Evolutionary conservation across 192 early-diverging fungal genomes (phyloP).

Genomic region (Coemansia sp.): DNA sequence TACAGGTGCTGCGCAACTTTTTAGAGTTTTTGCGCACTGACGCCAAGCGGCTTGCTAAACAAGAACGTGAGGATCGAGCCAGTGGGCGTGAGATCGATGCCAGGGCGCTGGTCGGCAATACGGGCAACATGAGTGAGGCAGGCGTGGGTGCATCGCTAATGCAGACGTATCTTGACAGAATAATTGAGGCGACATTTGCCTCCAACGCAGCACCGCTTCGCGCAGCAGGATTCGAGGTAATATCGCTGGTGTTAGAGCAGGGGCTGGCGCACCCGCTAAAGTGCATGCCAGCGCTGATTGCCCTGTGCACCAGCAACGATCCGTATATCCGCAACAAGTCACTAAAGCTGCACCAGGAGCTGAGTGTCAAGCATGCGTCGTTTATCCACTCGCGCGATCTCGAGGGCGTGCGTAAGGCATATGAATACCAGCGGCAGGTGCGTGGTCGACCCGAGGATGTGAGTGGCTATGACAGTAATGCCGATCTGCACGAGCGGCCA

Average conservation of each 20-base stretch:
- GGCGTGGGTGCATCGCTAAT: slow-evolving; percentile 88
- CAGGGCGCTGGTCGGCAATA: slow-evolving; percentile 76
- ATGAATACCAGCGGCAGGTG: slow-evolving; percentile 66
- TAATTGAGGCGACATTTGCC: slow-evolving; percentile 72
- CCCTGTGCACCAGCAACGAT: slow-evolving; percentile 75
- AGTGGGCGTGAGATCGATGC: slow-evolving; percentile 62
- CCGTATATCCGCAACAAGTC: slow-evolving; percentile 66
- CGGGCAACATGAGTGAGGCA: slow-evolving; percentile 77
- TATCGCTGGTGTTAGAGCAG: slow-evolving; percentile 82
- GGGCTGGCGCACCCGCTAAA: slow-evolving; percentile 87
- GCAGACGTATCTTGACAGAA: slow-evolving; percentile 78
- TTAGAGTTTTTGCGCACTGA: slow-evolving; percentile 68
- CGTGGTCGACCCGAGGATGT: slow-evolving; percentile 28
- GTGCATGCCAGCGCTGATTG: slow-evolving; percentile 88
- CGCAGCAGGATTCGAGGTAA: slow-evolving; percentile 72
- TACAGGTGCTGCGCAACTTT: slow-evolving; percentile 72
- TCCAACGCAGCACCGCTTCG: slow-evolving; percentile 59
- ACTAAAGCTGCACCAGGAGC: slow-evolving; percentile 67
- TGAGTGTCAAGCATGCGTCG: slow-evolving; percentile 82
- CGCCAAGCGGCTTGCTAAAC: slow-evolving; percentile 55
- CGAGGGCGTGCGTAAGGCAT: slow-evolving; percentile 74
- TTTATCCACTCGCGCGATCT: slow-evolving; percentile 83
- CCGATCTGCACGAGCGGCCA: slow-evolving; percentile 22
- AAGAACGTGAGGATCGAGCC: slow-evolving; percentile 45
- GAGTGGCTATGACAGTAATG: slow-evolving; percentile 39